Conservation (phyloP, 1,139 yeast species). For the Kodamaea sp. region DNA sequence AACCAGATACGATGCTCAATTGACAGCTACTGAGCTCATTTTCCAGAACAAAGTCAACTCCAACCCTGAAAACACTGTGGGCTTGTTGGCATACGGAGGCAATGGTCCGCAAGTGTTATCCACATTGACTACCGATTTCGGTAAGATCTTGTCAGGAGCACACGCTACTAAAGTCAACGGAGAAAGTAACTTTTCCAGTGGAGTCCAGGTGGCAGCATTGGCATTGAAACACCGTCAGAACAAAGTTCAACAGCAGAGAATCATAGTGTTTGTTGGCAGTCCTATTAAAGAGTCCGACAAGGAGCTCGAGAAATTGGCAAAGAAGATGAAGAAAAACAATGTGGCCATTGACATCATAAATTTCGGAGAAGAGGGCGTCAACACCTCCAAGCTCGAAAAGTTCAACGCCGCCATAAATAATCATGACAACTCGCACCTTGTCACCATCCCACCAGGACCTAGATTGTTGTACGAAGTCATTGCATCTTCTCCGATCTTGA, state of each 20-base stretch:
- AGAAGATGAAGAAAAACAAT: slow-evolving; percentile 90
- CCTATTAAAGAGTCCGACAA: slow-evolving; percentile 74
- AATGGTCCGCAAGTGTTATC: slow-evolving; percentile 81
- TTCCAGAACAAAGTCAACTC: slow-evolving; percentile 84
- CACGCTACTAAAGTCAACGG: slow-evolving; percentile 83
- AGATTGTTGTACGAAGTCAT: slow-evolving; percentile 73
- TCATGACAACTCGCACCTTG: slow-evolving; percentile 80
- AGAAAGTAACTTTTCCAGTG: slow-evolving; percentile 67
- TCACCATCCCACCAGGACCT: slow-evolving; percentile 89
- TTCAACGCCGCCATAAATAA: slow-evolving; percentile 76
- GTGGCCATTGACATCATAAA: slow-evolving; percentile 88
- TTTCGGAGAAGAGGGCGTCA: slow-evolving; percentile 85
- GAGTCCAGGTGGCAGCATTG: slow-evolving; percentile 94
- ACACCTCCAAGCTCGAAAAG: slow-evolving; percentile 77
- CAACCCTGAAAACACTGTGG: slow-evolving; percentile 94
- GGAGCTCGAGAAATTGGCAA: slow-evolving; percentile 82
- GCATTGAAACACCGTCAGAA: slow-evolving; percentile 96
- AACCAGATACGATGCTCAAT: slow-evolving; percentile 89
- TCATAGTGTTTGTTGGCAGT: slow-evolving; percentile 86
- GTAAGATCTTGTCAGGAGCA: slow-evolving; percentile 83
- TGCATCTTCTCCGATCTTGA: slow-evolving; percentile 67
- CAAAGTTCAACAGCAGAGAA: slow-evolving; percentile 88
- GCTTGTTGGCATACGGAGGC: slow-evolving; percentile 86
- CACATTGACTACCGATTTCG: slow-evolving; percentile 85
- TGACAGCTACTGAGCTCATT: slow-evolving; percentile 86